Evolutionary conservation across 495 filamentous ascomycete genomes (phyloP).

Genomic region (Xylaria telfairii): DNA sequence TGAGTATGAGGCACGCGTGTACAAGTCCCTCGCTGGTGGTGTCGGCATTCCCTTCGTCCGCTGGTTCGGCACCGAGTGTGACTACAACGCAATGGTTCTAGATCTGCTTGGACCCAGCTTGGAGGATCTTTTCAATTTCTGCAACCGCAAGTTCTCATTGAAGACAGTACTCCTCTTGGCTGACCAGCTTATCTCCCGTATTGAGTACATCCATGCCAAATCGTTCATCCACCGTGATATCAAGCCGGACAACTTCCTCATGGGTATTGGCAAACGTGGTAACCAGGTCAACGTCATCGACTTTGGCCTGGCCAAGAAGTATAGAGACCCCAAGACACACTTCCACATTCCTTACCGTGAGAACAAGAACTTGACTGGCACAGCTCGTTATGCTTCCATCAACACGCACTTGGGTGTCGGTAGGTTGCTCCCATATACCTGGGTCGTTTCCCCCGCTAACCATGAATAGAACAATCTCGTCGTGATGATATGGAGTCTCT

Average conservation of each 20-base stretch:
- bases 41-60: constrained; percentile 99
- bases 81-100: constrained; percentile 99
- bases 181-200: constrained; percentile 98
- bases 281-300: constrained; percentile 99
- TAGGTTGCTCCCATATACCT: constrained; percentile 38
- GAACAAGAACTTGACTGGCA: constrained; percentile 99
- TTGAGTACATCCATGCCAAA: constrained; percentile 99
- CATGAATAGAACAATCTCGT: constrained; percentile 85
- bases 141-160: constrained; percentile 99
- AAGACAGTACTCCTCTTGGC: constrained; percentile 99
- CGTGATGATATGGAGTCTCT: constrained; percentile 99
- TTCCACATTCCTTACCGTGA: constrained; percentile 99
- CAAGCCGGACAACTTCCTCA: constrained; percentile 99
- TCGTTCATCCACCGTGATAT: constrained; percentile 99
- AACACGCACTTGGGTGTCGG: constrained; percentile 98
- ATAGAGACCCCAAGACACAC: constrained; percentile 99
- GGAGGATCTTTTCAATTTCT: constrained; percentile 99
- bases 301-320: constrained; percentile 99
- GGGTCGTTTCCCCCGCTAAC: neutral
- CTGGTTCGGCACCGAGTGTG: constrained; percentile 99
- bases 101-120: constrained; percentile 96
- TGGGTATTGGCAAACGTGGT: constrained; percentile 99
- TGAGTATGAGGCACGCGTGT: constrained; percentile 99
- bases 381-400: constrained; percentile 98
- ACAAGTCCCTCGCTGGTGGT: constrained; percentile 98